phyloP scores from a whole-genome alignment of 1,284 basidiomycete genomes.

The Marasmius oreades region DNA sequence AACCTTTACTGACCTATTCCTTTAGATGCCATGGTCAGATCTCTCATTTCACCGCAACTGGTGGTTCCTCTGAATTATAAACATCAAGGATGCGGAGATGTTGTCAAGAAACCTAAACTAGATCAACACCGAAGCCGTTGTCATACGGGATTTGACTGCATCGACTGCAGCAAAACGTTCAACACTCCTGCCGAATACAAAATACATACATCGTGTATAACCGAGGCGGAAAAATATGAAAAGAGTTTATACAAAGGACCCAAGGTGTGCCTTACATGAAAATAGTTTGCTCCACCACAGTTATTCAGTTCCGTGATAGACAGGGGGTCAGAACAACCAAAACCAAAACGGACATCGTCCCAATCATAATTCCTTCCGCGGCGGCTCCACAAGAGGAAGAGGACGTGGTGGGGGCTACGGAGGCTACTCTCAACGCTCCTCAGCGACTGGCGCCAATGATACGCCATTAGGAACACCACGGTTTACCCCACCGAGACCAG shows the following conservation, averaged over 20 bases:
- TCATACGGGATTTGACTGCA: constrained; percentile 75
- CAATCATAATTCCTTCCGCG: constrained; percentile 7
- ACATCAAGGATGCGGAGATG: constrained; percentile 67
- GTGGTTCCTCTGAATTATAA: not conserved
- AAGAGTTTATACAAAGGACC: constrained; percentile 80
- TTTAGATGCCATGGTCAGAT: constrained; percentile 40
- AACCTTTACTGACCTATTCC: not conserved
- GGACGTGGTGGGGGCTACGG: constrained; percentile 28
- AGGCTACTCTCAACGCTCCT: constrained; percentile 26
- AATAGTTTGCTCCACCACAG: not conserved
- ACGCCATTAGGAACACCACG: constrained; percentile 57
- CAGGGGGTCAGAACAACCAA: constrained; percentile 19
- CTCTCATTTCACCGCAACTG: constrained; percentile 4
- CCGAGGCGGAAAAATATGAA: constrained; percentile 91
- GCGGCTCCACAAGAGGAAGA: constrained; percentile 20
- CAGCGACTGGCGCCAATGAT: constrained; percentile 62
- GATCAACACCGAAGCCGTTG: constrained; percentile 65
- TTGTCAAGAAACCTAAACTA: constrained; percentile 89
- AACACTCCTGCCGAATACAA: constrained; percentile 74
- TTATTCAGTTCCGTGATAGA: not conserved
- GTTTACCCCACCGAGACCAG: constrained; percentile 30
- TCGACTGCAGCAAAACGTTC: constrained; percentile 86
- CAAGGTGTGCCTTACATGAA: constrained; percentile 41
- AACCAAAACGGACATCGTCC: constrained; percentile 13
- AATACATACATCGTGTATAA: constrained; percentile 79